phyloP scores from a whole-genome alignment of 805 yeast species.

The Candida easanensis region DNA sequence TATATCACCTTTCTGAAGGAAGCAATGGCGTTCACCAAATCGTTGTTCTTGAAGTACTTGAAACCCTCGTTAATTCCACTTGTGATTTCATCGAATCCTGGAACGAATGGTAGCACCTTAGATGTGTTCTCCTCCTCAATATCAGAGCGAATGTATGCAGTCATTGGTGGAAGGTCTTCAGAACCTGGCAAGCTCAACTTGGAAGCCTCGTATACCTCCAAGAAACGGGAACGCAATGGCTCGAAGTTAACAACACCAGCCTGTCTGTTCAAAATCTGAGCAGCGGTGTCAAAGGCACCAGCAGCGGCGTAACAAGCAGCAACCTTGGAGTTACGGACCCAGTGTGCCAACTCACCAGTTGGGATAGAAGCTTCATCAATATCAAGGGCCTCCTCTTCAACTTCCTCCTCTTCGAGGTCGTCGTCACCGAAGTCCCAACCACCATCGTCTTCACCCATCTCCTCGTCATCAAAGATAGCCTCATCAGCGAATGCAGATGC shows the following conservation, averaged over 20 bases:
- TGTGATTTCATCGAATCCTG: slow-evolving; percentile 69
- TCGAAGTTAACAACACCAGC: slow-evolving; percentile 83
- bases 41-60: slow-evolving; percentile 78
- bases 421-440: slow-evolving; percentile 86
- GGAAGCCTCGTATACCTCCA: slow-evolving; percentile 79
- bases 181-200: slow-evolving; percentile 71
- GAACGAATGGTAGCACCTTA: slow-evolving; percentile 62
- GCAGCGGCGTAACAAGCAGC: slow-evolving; percentile 95
- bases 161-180: slow-evolving; percentile 69
- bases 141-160: slow-evolving; percentile 61
- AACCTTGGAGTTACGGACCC: slow-evolving; percentile 87
- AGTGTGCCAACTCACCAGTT: slow-evolving; percentile 57
- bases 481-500: slow-evolving; percentile 31
- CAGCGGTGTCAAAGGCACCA: slow-evolving; percentile 95
- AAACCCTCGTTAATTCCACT: slow-evolving; percentile 66
- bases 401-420: slow-evolving; percentile 67
- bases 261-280: slow-evolving; percentile 87
- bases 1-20: slow-evolving; percentile 79
- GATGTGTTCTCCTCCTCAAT: slow-evolving; percentile 51
- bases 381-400: slow-evolving; percentile 46
- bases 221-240: slow-evolving; percentile 79
- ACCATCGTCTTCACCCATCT: slow-evolving; percentile 44
- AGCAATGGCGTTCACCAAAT: slow-evolving; percentile 75
- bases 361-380: slow-evolving; percentile 29
- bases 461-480: slow-evolving; percentile 42